phyloP scores from a whole-genome alignment of 2,329 filamentous ascomycete genomes.

The Paracoccidioides brasiliensis region DNA sequence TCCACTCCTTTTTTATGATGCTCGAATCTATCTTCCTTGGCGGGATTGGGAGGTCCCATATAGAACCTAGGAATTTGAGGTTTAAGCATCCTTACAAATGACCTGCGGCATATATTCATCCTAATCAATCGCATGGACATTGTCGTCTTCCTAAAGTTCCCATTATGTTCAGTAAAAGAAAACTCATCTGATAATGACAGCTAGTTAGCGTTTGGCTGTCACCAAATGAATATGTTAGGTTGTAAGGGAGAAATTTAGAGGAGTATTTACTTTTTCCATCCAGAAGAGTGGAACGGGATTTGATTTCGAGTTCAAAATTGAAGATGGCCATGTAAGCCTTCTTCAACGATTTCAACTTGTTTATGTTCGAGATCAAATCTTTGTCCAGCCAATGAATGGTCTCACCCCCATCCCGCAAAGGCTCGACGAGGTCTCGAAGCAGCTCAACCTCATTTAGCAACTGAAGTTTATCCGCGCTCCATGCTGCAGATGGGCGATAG shows the following conservation, averaged over 20 bases:
- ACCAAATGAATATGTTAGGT: neutral
- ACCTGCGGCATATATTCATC: neutral
- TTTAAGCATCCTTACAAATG: neutral
- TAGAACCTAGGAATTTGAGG: neutral
- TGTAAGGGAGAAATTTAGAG: neutral
- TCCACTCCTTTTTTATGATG: too few species aligned
- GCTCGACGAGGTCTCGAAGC: constrained; percentile 14
- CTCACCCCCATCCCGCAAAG: constrained; percentile 10
- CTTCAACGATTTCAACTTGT: constrained; percentile 10
- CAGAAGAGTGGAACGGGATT: neutral
- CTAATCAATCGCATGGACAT: constrained; percentile 1
- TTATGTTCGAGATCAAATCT: constrained; percentile 2
- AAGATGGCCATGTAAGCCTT: constrained; percentile 13
- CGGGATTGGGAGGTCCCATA: neutral
- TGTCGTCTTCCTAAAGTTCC: neutral
- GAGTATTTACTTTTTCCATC: constrained; percentile 10
- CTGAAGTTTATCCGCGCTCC: constrained; percentile 10
- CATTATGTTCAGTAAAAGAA: neutral
- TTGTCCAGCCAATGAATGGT: constrained; percentile 14
- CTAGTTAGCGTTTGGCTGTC: neutral
- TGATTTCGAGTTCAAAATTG: constrained; percentile 14
- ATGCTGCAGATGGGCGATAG: constrained; percentile 1
- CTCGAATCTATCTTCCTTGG: neutral
- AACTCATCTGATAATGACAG: neutral
- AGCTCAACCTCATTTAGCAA: constrained; percentile 15